Evolutionary conservation across 1,139 yeast species (phyloP).

Genomic region (Wickerhamiella infanticola): DNA sequence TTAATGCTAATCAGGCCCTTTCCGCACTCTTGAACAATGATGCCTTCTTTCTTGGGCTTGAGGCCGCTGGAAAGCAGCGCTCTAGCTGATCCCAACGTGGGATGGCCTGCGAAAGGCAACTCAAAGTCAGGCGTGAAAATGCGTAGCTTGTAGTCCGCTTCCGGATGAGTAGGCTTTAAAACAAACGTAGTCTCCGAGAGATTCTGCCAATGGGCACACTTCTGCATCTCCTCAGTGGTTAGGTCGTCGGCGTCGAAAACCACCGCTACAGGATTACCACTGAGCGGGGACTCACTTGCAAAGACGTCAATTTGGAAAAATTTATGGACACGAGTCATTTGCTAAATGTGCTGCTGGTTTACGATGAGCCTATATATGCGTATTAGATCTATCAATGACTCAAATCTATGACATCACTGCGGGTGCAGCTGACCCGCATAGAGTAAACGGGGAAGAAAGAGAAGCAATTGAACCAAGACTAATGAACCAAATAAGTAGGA

Average conservation of each 20-base stretch:
- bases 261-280: conserved; percentile 45
- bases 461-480: too few relatives aligned
- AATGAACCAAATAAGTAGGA: too few relatives aligned
- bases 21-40: conserved; percentile 11
- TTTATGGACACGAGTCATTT: too few relatives aligned
- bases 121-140: conserved; percentile 34
- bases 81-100: conserved; percentile 36
- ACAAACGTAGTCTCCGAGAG: conserved; percentile 42
- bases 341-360: too few relatives aligned
- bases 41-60: conserved; percentile 1
- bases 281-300: conserved; percentile 24
- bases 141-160: conserved; percentile 33
- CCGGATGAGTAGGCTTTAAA: conserved; percentile 23
- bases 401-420: too few relatives aligned
- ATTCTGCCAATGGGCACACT: conserved; percentile 41
- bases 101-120: conserved; percentile 48
- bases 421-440: too few relatives aligned
- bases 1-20: conserved; percentile 9
- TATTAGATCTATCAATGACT: too few relatives aligned
- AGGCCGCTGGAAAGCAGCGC: conserved; percentile 9
- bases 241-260: conserved; percentile 17
- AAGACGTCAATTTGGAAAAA: conserved; percentile 33
- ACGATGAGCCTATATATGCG: too few relatives aligned
- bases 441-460: too few relatives aligned
- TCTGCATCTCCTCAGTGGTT: conserved; percentile 28